Base-by-base conservation (phyloP, 2,329 filamentous ascomycete species). In the Paracoccidioides brasiliensis region DNA sequence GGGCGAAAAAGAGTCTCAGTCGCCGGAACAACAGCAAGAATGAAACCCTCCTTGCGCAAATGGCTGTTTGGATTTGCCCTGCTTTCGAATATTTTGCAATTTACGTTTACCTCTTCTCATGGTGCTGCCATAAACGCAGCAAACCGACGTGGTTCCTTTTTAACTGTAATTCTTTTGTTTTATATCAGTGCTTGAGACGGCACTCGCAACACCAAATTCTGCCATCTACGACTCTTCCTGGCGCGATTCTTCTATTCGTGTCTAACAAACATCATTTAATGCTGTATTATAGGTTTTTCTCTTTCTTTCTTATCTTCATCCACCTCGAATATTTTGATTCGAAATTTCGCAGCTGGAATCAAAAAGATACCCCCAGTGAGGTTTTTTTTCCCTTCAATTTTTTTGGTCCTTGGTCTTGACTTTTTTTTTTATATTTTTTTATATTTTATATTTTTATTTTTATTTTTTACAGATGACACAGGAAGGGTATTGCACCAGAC, bases 1-100 rank as follows among this genome's bases (percentile, higher is more conserved):
- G 73, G 84, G 85, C 56, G 71, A 72, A 56, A 73, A 72, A 55
- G 70, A 72, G 32, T 62, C 61, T 15, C 68, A 63, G 40, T 72
- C 70, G 14, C 66, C 67, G 14, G 71, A 72, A 33, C 70, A 72
- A n/a, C 70, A 72, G 15, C 70, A 73, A 52, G 69, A 72, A 59
- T 72, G 67, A 64, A 60, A 52, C 12, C 12, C 52, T 43, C 15
- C 44, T 52, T 40, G 22, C 52, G 45, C 43, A 55, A 54, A 49
- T 48, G 30, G 14, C 32, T 14, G 45, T 1, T 53, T 54, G 44
- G 55, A 10, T 50, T 59, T 55, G 33, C 44, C 46, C 42, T 49
- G 38, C 46, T 4, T n/a, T 45, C 55, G 30, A 46, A 37, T 33
- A 42, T 35, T 41, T 53, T 33, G 33, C 33, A 38, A 37, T 33